A percentile compares a stretch with the other conserved stretches of the same genome.
Conservation (phyloP, 2,329 filamentous ascomycete species). For the Orbilia javanica region DNA sequence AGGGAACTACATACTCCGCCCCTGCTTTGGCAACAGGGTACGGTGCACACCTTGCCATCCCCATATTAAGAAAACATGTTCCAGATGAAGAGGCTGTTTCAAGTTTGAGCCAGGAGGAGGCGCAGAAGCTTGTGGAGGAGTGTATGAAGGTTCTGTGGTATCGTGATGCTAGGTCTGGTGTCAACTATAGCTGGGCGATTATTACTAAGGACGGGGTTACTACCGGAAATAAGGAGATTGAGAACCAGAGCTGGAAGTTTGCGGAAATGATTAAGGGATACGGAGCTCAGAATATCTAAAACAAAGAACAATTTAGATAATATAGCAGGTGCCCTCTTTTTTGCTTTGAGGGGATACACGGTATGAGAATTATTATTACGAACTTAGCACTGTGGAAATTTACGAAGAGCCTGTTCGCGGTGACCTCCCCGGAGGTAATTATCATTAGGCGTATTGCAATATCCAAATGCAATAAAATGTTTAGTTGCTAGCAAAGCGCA, state of each 20-base stretch:
- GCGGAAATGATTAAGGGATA: conserved; percentile 95
- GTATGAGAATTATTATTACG: conserved; percentile 13
- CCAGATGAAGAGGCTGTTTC: conserved; percentile 84
- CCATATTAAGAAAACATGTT: conserved; percentile 84
- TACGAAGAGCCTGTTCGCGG: neutral
- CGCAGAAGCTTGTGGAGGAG: conserved; percentile 84
- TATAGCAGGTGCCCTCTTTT: neutral
- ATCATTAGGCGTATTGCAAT: conserved; percentile 41
- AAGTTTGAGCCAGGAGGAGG: conserved; percentile 80
- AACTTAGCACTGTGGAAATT: neutral
- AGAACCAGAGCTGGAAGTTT: conserved; percentile 95
- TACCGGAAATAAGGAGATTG: conserved; percentile 85
- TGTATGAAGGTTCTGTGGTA: conserved; percentile 99
- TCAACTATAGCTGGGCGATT: conserved; percentile 90
- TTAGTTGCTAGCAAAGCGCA: neutral
- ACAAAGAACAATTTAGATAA: neutral
- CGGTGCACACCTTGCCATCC: conserved; percentile 90
- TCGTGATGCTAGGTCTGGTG: conserved; percentile 91
- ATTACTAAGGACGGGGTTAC: conserved; percentile 91
- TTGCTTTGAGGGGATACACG: neutral
- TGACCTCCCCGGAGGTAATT: conserved; percentile 19
- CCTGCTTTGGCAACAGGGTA: conserved; percentile 94
- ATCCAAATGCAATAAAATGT: conserved; percentile 17
- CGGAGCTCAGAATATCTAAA: conserved; percentile 79
- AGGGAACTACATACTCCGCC: conserved; percentile 89